Percentiles rank a stretch among this genome's conserved stretches.
Evolutionary conservation across 129 eudicot species (phyloP).

Genomic region (Lactuca sativa): DNA sequence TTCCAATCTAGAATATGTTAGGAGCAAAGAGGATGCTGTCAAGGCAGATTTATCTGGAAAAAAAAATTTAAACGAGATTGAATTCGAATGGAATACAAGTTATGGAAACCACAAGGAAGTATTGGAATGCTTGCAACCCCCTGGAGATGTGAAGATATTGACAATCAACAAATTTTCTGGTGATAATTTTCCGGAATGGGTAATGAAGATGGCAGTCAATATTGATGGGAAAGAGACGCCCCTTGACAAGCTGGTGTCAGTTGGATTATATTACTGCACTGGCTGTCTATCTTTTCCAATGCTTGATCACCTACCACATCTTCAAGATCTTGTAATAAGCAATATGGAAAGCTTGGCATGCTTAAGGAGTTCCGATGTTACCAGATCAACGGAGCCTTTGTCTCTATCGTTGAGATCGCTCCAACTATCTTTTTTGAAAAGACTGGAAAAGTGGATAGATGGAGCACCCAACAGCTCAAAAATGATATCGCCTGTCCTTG

Average conservation of each 20-base stretch:
- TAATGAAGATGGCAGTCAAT: neutral
- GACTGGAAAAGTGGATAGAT: too few relatives aligned
- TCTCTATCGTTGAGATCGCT: too few relatives aligned
- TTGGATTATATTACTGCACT: neutral
- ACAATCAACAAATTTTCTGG: too few relatives aligned
- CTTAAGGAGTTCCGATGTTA: too few relatives aligned
- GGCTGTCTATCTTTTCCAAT: constrained; percentile 1
- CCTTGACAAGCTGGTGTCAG: constrained; percentile 5
- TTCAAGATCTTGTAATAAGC: too few relatives aligned
- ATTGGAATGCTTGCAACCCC: neutral
- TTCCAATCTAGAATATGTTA: neutral
- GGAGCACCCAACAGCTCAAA: too few relatives aligned
- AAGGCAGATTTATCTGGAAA: neutral
- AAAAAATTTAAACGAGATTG: neutral
- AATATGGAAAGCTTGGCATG: too few relatives aligned
- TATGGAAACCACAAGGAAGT: neutral
- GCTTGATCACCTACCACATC: too few relatives aligned
- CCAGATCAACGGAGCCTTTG: too few relatives aligned
- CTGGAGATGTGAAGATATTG: neutral
- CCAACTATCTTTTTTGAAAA: too few relatives aligned
- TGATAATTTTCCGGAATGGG: too few relatives aligned
- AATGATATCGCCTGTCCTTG: too few relatives aligned
- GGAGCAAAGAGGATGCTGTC: neutral
- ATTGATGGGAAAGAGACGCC: neutral
- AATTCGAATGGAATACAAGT: neutral